Percentiles rank a stretch among this genome's conserved stretches.
phyloP scores from a whole-genome alignment of 129 eudicot genomes.

The Flaveria linearis region DNA sequence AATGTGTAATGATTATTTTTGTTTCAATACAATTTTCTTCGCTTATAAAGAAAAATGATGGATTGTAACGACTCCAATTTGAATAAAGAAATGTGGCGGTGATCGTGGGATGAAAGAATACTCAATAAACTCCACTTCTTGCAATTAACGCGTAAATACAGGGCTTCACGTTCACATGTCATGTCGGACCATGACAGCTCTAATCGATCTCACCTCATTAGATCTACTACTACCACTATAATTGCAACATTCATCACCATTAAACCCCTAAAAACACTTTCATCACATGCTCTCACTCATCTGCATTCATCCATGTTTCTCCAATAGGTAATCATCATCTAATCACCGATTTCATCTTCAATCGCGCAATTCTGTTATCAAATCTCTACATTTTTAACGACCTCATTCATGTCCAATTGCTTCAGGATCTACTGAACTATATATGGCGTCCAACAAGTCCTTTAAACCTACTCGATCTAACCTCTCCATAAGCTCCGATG shows the following conservation, averaged over 20 bases:
- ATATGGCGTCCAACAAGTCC: conserved; percentile 60
- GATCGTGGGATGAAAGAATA: conserved; percentile 33
- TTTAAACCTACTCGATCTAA: conserved; percentile 56
- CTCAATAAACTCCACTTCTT: neutral
- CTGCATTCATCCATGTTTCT: conserved; percentile 13
- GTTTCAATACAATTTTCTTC: too few species aligned
- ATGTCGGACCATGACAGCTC: conserved; percentile 33
- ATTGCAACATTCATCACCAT: conserved; percentile 14
- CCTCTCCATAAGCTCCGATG: conserved; percentile 58
- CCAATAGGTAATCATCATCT: neutral
- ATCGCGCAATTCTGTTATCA: neutral
- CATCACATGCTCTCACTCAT: neutral
- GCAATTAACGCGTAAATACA: conserved; percentile 30
- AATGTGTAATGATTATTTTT: too few species aligned
- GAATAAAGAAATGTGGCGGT: conserved; percentile 25
- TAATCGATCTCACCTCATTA: neutral
- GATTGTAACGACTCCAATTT: neutral
- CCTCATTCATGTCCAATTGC: neutral
- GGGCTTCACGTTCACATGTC: conserved; percentile 43
- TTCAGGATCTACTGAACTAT: neutral
- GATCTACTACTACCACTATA: conserved; percentile 21
- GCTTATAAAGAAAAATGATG: neutral
- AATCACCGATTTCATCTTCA: neutral
- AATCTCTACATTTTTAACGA: neutral
- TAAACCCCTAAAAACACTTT: conserved; percentile 11